phyloP scores from a whole-genome alignment of 257 asterid species.

The Solanum gandarillasii region DNA sequence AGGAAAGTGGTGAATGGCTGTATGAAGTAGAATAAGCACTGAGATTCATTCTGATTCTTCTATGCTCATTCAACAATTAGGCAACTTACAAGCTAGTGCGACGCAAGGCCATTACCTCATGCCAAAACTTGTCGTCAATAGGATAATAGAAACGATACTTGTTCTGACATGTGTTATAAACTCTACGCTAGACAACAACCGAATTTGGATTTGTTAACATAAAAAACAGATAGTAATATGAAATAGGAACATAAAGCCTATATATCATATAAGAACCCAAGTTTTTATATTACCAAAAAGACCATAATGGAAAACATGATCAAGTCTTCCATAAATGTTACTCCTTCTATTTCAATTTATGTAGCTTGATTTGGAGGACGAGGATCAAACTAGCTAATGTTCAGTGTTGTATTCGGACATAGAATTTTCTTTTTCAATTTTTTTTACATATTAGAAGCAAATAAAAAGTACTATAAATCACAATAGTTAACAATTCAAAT shows the following conservation, averaged over 20 bases:
- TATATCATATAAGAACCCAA: background rate
- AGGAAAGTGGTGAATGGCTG: background rate
- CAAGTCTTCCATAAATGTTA: background rate
- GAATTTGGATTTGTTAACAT: background rate
- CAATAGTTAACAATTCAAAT: background rate
- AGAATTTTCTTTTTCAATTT: background rate
- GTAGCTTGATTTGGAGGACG: background rate
- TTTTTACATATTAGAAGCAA: background rate
- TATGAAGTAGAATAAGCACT: background rate
- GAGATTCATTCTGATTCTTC: background rate
- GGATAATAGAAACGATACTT: background rate
- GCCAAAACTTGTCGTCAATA: background rate
- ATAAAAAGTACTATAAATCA: background rate
- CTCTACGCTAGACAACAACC: background rate
- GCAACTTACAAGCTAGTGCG: background rate
- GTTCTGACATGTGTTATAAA: background rate
- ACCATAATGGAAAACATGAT: background rate
- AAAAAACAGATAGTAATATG: background rate
- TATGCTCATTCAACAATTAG: background rate
- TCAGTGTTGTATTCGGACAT: background rate
- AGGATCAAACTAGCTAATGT: background rate
- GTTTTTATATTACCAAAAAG: background rate
- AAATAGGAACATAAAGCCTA: background rate
- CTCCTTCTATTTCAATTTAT: background rate
- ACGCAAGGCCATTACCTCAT: background rate